A percentile compares a stretch with the other conserved stretches of the same genome.
phyloP scores from a whole-genome alignment of 2,329 filamentous ascomycete species.

The Orbilia quercus region DNA sequence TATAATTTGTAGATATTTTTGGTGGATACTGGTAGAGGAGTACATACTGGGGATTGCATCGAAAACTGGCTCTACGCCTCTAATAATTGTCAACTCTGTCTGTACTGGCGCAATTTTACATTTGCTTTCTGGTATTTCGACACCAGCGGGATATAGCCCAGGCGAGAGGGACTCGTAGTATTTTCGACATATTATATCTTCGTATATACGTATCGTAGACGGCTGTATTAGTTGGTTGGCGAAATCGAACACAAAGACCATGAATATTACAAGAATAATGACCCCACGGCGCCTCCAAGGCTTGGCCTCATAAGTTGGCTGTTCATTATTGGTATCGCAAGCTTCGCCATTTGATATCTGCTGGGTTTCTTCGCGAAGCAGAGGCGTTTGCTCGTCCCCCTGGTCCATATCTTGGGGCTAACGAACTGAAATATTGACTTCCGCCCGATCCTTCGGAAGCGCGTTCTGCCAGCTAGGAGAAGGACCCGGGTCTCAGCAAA shows the following conservation, averaged over 20 bases:
- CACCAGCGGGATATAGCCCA: not conserved
- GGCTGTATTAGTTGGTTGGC: conserved; percentile 6
- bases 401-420: too few species aligned
- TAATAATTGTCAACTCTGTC: conserved; percentile 16
- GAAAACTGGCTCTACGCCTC: conserved; percentile 23
- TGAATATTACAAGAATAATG: not conserved
- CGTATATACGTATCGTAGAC: conserved; percentile 14
- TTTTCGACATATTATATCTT: conserved; percentile 32
- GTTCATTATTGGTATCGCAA: too few species aligned
- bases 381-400: too few species aligned
- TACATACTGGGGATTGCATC: conserved; percentile 26
- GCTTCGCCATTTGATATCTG: too few species aligned
- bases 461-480: too few species aligned
- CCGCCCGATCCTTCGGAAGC: too few species aligned
- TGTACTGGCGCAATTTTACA: conserved; percentile 33
- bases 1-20: too few species aligned
- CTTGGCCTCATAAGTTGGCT: not conserved
- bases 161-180: conserved; percentile 4
- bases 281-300: not conserved
- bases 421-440: too few species aligned
- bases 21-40: too few species aligned
- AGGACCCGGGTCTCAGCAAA: too few species aligned
- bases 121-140: conserved; percentile 23
- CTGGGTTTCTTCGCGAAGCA: too few species aligned
- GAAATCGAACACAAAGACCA: conserved; percentile 21